phyloP scores from a whole-genome alignment of 768 basidiomycete species.

The Rhodotorula babjevae region DNA sequence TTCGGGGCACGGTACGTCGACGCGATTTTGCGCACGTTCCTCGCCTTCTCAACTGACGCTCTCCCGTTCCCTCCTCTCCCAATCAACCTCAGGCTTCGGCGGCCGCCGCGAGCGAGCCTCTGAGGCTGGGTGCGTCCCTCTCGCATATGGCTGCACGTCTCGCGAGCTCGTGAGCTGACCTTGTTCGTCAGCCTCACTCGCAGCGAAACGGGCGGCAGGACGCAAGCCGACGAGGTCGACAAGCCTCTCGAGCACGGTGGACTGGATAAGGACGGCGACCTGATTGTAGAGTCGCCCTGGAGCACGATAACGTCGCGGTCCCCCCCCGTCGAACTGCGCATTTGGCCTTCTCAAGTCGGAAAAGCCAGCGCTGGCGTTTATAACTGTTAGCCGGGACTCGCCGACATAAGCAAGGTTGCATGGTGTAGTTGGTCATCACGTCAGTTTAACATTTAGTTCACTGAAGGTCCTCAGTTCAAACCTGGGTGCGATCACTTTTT shows the following conservation, averaged over 20 bases:
- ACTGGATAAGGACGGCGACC: conserved; percentile 31
- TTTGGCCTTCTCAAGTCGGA: no score
- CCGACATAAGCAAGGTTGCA: not conserved
- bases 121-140: not conserved
- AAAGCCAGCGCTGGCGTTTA: no score
- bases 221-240: conserved; percentile 1
- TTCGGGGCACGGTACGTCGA: no score
- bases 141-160: not conserved
- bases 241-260: conserved; percentile 7
- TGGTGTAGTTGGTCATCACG: conserved; percentile 12
- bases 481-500: conserved; percentile 12
- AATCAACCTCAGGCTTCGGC: conserved; percentile 29
- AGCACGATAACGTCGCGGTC: conserved; percentile 41
- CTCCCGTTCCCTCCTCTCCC: no score
- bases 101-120: conserved; percentile 4
- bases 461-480: conserved; percentile 19
- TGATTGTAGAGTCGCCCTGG: conserved; percentile 45
- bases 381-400: no score
- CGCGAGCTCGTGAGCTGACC: not conserved
- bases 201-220: not conserved
- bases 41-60: no score
- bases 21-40: no score
- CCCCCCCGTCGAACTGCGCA: no score
- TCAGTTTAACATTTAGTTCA: not conserved
- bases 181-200: not conserved